Evolutionary conservation across 1,139 yeast species (phyloP).

Genomic region (Scheffersomyces stambukii): DNA sequence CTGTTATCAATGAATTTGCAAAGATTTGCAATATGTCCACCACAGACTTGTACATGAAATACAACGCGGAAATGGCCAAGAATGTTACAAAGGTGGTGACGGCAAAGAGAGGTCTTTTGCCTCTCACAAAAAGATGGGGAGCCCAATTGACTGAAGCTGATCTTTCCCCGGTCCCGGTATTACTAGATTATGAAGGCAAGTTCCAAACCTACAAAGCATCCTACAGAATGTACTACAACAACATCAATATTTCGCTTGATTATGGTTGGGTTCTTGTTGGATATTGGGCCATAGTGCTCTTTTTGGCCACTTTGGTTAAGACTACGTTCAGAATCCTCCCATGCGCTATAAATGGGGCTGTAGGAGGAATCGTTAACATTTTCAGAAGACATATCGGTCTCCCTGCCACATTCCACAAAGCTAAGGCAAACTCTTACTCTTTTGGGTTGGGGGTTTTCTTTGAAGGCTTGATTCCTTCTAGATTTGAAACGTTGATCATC

Average conservation of each 20-base stretch:
- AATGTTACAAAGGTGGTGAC: conserved; percentile 2
- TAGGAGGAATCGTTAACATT: conserved; percentile 8
- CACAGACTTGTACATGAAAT: conserved; percentile 5
- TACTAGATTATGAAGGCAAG: conserved; percentile 4
- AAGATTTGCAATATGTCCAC: conserved; percentile 10
- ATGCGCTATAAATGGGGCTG: conserved; percentile 3
- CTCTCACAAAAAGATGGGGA: conserved; percentile 4
- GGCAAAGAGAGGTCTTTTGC: no score
- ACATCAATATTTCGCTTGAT: conserved; percentile 29
- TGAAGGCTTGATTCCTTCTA: conserved; percentile 19
- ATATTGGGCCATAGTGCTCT: conserved; percentile 45
- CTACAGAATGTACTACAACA: conserved; percentile 3
- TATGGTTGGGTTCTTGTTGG: conserved; percentile 47
- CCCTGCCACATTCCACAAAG: conserved; percentile 24
- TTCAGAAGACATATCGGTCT: conserved; percentile 24
- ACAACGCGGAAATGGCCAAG: conserved; percentile 2
- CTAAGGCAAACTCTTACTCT: conserved; percentile 16
- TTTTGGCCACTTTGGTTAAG: conserved; percentile 37
- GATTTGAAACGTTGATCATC: conserved; percentile 22
- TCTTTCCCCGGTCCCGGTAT: conserved; percentile 6
- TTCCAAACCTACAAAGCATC: conserved; percentile 4
- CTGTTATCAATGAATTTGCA: conserved; percentile 12
- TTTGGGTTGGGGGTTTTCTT: conserved; percentile 14
- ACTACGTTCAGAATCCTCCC: conserved; percentile 28
- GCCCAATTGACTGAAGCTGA: conserved; percentile 2